A percentile compares a stretch with the other conserved stretches of the same genome.
phyloP scores from a whole-genome alignment of 2,329 filamentous ascomycete species.

The Aureobasidium namibiae region DNA sequence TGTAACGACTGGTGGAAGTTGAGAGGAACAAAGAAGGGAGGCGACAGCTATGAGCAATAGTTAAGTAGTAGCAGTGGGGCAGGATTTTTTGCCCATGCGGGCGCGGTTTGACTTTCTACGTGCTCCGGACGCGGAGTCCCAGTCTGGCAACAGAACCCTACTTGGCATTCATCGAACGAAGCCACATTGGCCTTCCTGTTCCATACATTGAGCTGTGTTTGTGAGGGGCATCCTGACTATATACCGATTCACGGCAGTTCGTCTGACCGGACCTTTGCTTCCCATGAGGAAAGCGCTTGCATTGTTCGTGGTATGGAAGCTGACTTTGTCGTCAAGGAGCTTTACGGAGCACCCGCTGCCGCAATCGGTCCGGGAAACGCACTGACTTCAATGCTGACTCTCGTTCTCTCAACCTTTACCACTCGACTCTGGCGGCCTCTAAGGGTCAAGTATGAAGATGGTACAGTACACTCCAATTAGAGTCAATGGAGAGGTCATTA shows the following conservation, averaged over 20 bases:
- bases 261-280: neutral
- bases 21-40: neutral
- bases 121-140: conserved; percentile 3
- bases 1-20: neutral
- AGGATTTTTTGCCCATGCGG: conserved; percentile 2
- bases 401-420: neutral
- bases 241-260: neutral
- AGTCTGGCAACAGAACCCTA: conserved; percentile 1
- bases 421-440: neutral
- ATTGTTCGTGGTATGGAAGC: neutral
- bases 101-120: neutral
- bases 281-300: neutral
- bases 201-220: neutral
- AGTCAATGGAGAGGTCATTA: neutral
- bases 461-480: neutral
- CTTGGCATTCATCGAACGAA: neutral
- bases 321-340: neutral
- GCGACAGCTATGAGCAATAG: conserved; percentile 1
- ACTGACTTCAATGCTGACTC: neutral
- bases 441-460: neutral
- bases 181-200: neutral
- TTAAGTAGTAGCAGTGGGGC: neutral
- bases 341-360: conserved; percentile 3
- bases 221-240: neutral
- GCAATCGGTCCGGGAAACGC: conserved; percentile 4